Evolutionary conservation across 202 grass and related monocot genomes (phyloP).

Genomic region (Thinopyrum obtusiflorum): DNA sequence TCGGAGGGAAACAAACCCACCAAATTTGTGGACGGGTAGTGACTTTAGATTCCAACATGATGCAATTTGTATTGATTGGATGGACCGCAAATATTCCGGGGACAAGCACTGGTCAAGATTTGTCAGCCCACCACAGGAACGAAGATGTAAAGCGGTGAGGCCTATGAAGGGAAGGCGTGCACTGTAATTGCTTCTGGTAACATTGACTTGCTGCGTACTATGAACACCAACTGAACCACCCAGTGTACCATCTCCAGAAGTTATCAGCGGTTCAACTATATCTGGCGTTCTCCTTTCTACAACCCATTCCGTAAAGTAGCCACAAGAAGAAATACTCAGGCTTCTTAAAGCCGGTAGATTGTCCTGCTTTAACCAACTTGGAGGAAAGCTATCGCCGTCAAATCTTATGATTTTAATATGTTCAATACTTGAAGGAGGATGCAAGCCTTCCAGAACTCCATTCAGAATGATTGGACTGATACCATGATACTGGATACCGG

Average conservation of each 20-base stretch:
- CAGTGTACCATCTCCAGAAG: too few relatives aligned
- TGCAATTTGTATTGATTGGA: background rate
- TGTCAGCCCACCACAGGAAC: fast-evolving
- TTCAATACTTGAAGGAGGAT: background rate
- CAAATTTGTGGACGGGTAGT: background rate
- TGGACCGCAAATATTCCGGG: background rate
- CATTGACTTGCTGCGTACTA: too few relatives aligned
- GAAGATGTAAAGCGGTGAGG: background rate
- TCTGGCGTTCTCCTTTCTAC: too few relatives aligned
- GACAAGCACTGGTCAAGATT: constrained; percentile 10
- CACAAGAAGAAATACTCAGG: too few relatives aligned
- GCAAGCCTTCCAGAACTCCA: background rate
- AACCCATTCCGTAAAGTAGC: too few relatives aligned
- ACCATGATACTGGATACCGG: too few relatives aligned
- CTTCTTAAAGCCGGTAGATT: background rate
- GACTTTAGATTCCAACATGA: background rate
- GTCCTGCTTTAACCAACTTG: background rate
- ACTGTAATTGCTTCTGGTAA: background rate
- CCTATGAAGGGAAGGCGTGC: background rate
- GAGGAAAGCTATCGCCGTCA: background rate
- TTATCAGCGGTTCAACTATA: too few relatives aligned
- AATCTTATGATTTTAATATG: background rate
- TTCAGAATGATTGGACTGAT: background rate
- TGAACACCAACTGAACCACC: too few relatives aligned
- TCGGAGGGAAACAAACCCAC: background rate